These are phyloP conservation scores for Spinacia oleracea DNA, from an alignment of 179 eudicot genomes.

Conservation along the genomic window DNA sequence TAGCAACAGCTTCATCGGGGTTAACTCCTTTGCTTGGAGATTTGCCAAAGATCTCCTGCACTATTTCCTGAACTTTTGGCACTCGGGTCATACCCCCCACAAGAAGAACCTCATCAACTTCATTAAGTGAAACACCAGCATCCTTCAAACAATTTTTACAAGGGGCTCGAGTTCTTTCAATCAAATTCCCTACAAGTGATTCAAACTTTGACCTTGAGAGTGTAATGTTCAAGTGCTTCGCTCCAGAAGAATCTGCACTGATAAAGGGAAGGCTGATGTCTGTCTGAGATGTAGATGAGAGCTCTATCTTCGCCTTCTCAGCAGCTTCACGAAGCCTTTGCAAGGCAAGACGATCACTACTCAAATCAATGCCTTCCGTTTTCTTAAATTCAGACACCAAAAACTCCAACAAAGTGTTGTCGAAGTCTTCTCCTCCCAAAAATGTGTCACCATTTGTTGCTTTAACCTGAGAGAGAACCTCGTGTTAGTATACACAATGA, in stretches of 20 bases:
- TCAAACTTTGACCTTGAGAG: constrained; percentile 53
- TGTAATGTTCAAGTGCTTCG: constrained; percentile 57
- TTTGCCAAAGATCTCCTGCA: constrained; percentile 50
- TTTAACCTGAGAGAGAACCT: constrained; percentile 50
- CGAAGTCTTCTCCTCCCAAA: constrained; percentile 87
- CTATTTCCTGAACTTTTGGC: constrained; percentile 47
- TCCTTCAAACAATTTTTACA: constrained; percentile 56
- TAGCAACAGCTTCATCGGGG: constrained; percentile 62
- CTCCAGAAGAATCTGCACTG: constrained; percentile 80
- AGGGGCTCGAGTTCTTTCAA: constrained; percentile 46
- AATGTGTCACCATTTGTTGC: constrained; percentile 90
- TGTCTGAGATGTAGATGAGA: constrained; percentile 53
- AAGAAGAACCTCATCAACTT: constrained; percentile 47
- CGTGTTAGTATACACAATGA: background rate
- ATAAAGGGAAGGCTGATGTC: constrained; percentile 47
- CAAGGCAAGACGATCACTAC: constrained; percentile 69
- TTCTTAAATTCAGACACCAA: constrained; percentile 68
- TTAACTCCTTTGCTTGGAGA: constrained; percentile 54
- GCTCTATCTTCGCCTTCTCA: constrained; percentile 57
- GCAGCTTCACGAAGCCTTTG: constrained; percentile 68
- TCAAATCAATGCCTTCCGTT: constrained; percentile 68
- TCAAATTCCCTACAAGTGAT: constrained; percentile 43
- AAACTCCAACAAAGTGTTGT: constrained; percentile 64
- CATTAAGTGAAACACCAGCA: constrained; percentile 39
- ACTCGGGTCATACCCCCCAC: constrained; percentile 60